phyloP scores from a whole-genome alignment of 2,329 filamentous ascomycete genomes.

The Neospermospora avenae region DNA sequence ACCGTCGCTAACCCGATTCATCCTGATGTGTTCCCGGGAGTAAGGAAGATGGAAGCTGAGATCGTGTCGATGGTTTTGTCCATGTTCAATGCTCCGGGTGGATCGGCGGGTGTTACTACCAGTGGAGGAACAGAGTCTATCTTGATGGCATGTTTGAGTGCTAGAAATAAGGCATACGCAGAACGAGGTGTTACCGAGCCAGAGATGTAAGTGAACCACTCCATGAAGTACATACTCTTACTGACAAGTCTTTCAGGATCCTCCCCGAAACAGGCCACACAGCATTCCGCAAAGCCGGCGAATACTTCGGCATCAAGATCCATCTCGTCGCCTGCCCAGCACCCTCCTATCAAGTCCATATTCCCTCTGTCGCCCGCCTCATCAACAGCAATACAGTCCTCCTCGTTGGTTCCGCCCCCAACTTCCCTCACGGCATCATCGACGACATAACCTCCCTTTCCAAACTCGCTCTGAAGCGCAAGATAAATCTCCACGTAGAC shows the following conservation, averaged over 20 bases:
- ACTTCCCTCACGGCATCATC: conserved; percentile 97
- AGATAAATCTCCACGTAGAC: conserved; percentile 89
- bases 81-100: conserved; percentile 85
- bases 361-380: conserved; percentile 73
- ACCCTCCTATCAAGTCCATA: conserved; percentile 79
- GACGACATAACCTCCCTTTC: conserved; percentile 89
- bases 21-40: conserved; percentile 95
- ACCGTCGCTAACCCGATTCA: conserved; percentile 96
- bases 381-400: conserved; percentile 93
- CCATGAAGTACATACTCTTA: not conserved
- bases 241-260: conserved; percentile 56
- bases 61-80: conserved; percentile 91
- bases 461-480: conserved; percentile 73
- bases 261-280: conserved; percentile 92
- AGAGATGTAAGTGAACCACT: conserved; percentile 68
- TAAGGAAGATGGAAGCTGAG: conserved; percentile 99
- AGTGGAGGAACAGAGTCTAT: conserved; percentile 96
- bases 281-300: conserved; percentile 90
- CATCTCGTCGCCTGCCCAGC: conserved; percentile 85
- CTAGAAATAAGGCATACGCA: conserved; percentile 80
- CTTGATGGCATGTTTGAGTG: conserved; percentile 88
- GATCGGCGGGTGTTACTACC: conserved; percentile 83
- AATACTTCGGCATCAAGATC: conserved; percentile 96
- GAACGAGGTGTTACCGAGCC: conserved; percentile 89
- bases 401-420: conserved; percentile 90